Evolutionary conservation across 495 filamentous ascomycete species (phyloP), one percentile per base, ranked within the genome.

Genomic region (Darksidea phi): DNA sequence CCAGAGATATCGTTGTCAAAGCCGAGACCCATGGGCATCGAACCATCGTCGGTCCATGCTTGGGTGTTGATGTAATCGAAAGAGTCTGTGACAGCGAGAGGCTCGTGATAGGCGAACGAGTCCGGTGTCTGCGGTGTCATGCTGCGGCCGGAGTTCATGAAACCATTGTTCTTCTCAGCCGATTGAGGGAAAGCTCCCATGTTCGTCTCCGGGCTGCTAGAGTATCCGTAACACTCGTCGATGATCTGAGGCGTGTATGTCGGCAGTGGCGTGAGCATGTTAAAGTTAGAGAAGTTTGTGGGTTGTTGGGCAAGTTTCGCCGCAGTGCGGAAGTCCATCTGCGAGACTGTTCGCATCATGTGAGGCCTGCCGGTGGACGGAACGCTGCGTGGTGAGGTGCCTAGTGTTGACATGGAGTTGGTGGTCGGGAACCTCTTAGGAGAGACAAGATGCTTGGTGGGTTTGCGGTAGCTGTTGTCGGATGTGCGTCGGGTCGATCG

Each of bases 401-500:
- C 48, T 17, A 65, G 3, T 21, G 52, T 41, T 15, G 66, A 51
- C 20, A 66, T 52, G n/a, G 66, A 60, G 28, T 38, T 50, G 17
- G 66, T 45, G 17, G 66, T 58, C n/a, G 48, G 38, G 43, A 50
- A 65, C 32, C 54, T 43, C 54, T 67, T 69, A 12, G 57, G 59
- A 25, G 59, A 67, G 13, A 63, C 63, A 5, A 65, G 49, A 15
- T 64, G 58, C 24, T 59, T 61, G 55, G 67, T 70, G 10, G 60
- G 37, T 6, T 60, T 60, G 17, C 59, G 59, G 55, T 70, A 67
- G 32, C 36, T 57, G 45, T 42, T 62, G 47, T 70, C 67, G 36
- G 67, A 57, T 36, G 67, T 63, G 13, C 67, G 64, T 47, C 67
- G 50, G 8, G 67, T 70, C 13, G 67, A 67, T 24, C 67, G 49